Conservation (phyloP, 371 early-diverging fungal species). For the Lichtheimia ornata region DNA sequence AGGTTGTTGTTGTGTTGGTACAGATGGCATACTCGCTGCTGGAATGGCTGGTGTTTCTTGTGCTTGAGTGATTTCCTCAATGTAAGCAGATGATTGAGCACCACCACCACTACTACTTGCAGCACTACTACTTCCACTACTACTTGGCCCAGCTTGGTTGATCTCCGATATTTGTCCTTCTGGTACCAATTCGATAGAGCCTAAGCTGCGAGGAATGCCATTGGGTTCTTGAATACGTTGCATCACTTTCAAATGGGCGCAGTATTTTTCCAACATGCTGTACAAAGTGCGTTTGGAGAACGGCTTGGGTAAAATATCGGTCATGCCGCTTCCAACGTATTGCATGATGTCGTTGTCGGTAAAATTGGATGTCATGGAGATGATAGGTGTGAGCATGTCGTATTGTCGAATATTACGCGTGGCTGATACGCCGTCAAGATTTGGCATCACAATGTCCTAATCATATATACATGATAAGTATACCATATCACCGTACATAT, state of each 20-base stretch:
- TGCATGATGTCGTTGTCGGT: conserved; percentile 67
- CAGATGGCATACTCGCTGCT: conserved; percentile 32
- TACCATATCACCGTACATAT: not conserved
- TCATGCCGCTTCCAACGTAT: conserved; percentile 80
- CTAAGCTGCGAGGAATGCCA: conserved; percentile 4
- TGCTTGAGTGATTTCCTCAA: conserved; percentile 7
- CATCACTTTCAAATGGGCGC: conserved; percentile 53
- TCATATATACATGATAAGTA: not conserved
- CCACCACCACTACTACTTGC: not conserved
- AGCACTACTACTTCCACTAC: conserved; percentile 1
- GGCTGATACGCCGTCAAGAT: conserved; percentile 74
- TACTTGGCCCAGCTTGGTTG: not conserved
- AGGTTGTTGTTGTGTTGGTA: conserved; percentile 25
- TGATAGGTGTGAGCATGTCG: conserved; percentile 73
- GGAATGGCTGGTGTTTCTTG: conserved; percentile 17
- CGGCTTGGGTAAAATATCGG: conserved; percentile 81
- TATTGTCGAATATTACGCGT: conserved; percentile 76
- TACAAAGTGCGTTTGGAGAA: conserved; percentile 61
- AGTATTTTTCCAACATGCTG: conserved; percentile 64
- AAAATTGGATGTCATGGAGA: conserved; percentile 80
- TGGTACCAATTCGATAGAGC: not conserved
- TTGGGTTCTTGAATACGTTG: conserved; percentile 9
- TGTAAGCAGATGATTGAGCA: not conserved
- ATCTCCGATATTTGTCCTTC: not conserved
- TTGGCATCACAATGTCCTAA: conserved; percentile 78